These are phyloP conservation scores for Colletotrichum chrysophilum DNA, from an alignment of 2,329 filamentous ascomycete species.

Conservation along the genomic window DNA sequence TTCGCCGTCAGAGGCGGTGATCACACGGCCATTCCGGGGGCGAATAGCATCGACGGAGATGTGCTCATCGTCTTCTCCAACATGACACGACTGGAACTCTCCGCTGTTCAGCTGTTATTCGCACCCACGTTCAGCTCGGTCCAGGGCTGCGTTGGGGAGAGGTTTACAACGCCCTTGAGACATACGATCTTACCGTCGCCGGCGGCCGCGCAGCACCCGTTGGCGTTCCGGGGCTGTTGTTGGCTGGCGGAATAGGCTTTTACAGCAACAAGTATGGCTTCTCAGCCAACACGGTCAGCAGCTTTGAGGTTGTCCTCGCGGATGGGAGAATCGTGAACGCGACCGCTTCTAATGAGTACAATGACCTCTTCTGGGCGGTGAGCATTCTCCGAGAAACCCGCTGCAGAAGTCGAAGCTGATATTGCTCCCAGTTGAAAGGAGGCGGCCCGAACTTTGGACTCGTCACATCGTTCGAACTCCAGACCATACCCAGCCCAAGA, in stretches of 20 bases:
- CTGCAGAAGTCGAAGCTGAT: background rate
- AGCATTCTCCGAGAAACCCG: fast-evolving
- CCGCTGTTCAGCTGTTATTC: too few relatives aligned
- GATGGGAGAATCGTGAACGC: background rate
- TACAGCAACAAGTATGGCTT: background rate
- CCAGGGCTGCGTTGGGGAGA: background rate
- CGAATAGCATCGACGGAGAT: background rate
- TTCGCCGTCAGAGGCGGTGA: background rate
- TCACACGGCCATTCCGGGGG: background rate
- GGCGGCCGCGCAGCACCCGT: background rate
- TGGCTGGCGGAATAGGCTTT: background rate
- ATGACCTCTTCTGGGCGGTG: background rate
- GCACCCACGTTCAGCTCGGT: background rate
- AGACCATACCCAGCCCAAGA: background rate
- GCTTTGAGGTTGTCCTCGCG: background rate
- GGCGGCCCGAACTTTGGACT: background rate
- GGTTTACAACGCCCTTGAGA: background rate
- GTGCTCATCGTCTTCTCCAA: background rate
- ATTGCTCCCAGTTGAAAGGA: background rate
- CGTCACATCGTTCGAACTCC: background rate
- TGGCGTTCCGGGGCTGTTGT: background rate
- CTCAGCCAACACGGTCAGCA: background rate
- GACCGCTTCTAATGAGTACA: background rate
- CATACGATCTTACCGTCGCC: background rate
- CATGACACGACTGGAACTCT: background rate